These are phyloP conservation scores for Aspergillus amoenus DNA, from an alignment of 2,329 filamentous ascomycete genomes.

Conservation along the genomic window DNA sequence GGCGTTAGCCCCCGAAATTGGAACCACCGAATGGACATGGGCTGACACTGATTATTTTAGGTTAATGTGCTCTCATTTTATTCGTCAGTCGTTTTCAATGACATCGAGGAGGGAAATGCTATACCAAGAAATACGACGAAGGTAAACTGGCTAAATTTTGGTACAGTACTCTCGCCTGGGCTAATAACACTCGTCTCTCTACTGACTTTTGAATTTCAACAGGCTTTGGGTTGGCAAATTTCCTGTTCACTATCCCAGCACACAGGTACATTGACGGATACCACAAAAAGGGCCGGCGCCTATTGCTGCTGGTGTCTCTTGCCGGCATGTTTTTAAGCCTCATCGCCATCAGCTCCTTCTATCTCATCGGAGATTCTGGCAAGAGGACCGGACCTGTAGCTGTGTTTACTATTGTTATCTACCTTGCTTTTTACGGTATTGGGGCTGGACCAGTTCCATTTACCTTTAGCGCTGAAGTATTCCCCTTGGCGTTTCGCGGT, in stretches of 20 bases:
- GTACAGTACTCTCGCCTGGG: conserved; percentile 6
- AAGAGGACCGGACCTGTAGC: conserved; percentile 22
- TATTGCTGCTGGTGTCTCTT: conserved; percentile 28
- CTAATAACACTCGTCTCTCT: neutral
- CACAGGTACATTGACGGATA: conserved; percentile 23
- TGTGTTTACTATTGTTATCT: conserved; percentile 26
- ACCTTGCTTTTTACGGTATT: conserved; percentile 47
- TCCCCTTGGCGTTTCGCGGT: conserved; percentile 24
- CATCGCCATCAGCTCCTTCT: conserved; percentile 24
- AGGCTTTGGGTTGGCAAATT: conserved; percentile 30
- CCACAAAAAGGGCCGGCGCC: conserved; percentile 21
- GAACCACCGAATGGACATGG: too few relatives aligned
- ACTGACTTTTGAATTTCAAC: neutral
- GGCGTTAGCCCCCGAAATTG: conserved; percentile 16
- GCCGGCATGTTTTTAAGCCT: conserved; percentile 28
- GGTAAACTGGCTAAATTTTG: conserved; percentile 23
- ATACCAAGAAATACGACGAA: neutral
- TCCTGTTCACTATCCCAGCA: conserved; percentile 30
- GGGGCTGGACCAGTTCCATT: conserved; percentile 38
- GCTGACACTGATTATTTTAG: conserved; percentile 11
- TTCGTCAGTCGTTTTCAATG: conserved; percentile 13
- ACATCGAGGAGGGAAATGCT: too few relatives aligned
- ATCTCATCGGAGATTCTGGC: conserved; percentile 14
- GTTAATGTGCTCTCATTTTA: conserved; percentile 34
- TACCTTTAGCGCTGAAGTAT: conserved; percentile 25